Evolutionary conservation across 495 filamentous ascomycete species (phyloP).

Genomic region (Aspergillus mulundensis): DNA sequence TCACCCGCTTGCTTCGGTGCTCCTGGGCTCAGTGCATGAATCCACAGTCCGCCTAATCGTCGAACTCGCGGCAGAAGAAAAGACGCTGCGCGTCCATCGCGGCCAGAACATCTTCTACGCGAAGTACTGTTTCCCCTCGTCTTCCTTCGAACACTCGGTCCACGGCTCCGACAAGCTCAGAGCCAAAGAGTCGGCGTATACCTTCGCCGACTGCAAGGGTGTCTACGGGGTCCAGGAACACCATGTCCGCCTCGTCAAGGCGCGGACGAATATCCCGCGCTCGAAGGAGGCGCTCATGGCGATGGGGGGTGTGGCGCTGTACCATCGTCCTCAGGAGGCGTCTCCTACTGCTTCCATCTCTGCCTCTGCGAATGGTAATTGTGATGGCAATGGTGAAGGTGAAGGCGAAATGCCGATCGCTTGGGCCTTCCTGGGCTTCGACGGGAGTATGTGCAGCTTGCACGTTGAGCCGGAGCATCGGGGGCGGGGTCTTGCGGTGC

Average conservation of each 20-base stretch:
- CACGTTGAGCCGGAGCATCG: slow-evolving; percentile 49
- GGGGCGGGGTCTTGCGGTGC: slow-evolving; percentile 38
- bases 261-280: slow-evolving; percentile 38
- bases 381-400: no score
- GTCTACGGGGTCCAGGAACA: slow-evolving; percentile 18
- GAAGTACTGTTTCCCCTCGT: slow-evolving; percentile 5
- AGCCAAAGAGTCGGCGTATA: slow-evolving; percentile 21
- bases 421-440: slow-evolving; percentile 42
- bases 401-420: slow-evolving; percentile 35
- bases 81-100: neutral
- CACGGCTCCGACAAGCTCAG: neutral
- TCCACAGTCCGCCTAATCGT: slow-evolving; percentile 20
- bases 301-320: slow-evolving; percentile 35
- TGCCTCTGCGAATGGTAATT: no score
- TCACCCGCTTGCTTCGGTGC: slow-evolving; percentile 22
- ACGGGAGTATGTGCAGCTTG: slow-evolving; percentile 45
- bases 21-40: slow-evolving; percentile 34
- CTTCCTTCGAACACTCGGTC: neutral
- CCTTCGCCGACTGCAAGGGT: slow-evolving; percentile 25
- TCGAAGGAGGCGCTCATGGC: slow-evolving; percentile 25
- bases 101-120: slow-evolving; percentile 3
- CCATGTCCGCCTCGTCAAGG: slow-evolving; percentile 37
- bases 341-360: slow-evolving; percentile 1
- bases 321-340: slow-evolving; percentile 5
- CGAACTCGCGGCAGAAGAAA: neutral